Conservation (phyloP, 176 grass and related monocot species). For the Miscanthus lutarioriparius region DNA sequence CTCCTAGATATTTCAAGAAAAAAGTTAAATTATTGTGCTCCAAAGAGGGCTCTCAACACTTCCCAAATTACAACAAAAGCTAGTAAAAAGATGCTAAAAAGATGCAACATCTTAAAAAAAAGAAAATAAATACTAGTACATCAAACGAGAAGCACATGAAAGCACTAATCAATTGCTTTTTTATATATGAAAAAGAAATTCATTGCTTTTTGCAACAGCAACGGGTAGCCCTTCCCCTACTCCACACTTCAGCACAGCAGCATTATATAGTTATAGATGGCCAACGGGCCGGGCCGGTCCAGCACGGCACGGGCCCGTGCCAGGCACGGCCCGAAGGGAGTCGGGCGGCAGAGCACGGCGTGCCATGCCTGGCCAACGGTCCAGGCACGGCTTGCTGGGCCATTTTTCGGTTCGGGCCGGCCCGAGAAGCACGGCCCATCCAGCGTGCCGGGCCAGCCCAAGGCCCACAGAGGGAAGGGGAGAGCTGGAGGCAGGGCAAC, state of each 20-base stretch:
- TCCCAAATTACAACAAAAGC: not conserved
- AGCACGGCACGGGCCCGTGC: no score
- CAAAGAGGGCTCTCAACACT: not conserved
- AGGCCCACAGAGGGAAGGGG: no score
- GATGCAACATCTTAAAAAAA: not conserved
- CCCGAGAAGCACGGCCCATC: no score
- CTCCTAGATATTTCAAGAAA: not conserved
- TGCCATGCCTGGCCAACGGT: no score
- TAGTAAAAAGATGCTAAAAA: not conserved
- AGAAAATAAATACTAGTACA: no score
- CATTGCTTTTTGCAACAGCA: slow-evolving; percentile 7
- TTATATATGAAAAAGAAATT: not conserved
- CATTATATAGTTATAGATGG: not conserved
- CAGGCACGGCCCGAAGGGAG: no score
- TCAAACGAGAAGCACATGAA: not conserved
- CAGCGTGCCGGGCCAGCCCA: no score
- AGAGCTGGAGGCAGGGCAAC: no score
- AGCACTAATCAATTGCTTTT: not conserved
- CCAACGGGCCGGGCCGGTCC: no score
- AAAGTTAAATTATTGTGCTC: not conserved
- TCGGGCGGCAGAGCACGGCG: no score
- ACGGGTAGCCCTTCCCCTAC: not conserved
- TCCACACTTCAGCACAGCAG: not conserved
- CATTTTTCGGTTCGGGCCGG: no score
- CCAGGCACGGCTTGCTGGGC: no score